Conservation (phyloP, 2,329 filamentous ascomycete genomes). For the Hymenoscyphus infarciens region DNA sequence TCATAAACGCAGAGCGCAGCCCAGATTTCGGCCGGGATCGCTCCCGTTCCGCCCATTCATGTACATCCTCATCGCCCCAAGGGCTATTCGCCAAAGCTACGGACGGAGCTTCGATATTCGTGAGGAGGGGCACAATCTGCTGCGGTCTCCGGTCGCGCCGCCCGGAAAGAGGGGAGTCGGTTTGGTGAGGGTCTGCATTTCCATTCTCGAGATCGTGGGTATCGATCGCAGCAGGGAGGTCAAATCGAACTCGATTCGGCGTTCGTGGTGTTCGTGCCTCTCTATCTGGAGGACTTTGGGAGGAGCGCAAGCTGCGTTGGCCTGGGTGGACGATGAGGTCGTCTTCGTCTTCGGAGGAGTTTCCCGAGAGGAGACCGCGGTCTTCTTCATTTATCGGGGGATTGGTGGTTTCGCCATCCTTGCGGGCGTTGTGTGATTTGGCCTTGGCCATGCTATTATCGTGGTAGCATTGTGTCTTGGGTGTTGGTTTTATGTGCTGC, state of each 20-base stretch:
- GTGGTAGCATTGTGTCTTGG: constrained; percentile 38
- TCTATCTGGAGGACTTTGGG: constrained; percentile 6
- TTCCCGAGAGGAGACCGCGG: constrained; percentile 38
- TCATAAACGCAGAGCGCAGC: constrained; percentile 90
- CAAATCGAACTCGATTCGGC: constrained; percentile 36
- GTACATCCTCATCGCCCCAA: constrained; percentile 40
- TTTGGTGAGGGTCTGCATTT: constrained; percentile 43
- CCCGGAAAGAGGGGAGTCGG: constrained; percentile 29
- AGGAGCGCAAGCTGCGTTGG: constrained; percentile 13
- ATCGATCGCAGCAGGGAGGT: constrained; percentile 31
- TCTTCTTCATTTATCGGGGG: constrained; percentile 37
- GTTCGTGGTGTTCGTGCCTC: constrained; percentile 33
- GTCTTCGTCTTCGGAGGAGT: constrained; percentile 31
- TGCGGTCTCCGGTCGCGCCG: constrained; percentile 31
- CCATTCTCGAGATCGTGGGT: constrained; percentile 31
- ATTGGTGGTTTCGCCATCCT: constrained; percentile 25
- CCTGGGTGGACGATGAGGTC: constrained; percentile 31
- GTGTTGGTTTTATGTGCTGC: constrained; percentile 6
- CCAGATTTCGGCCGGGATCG: constrained; percentile 73
- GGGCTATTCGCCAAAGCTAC: constrained; percentile 55
- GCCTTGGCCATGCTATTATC: constrained; percentile 44
- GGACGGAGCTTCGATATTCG: constrained; percentile 76
- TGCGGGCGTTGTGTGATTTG: constrained; percentile 35
- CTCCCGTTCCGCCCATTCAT: constrained; percentile 51
- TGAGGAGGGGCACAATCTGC: constrained; percentile 62